Evolutionary conservation across 176 grass and related monocot genomes (phyloP).

Genomic region (Raddia guianensis): DNA sequence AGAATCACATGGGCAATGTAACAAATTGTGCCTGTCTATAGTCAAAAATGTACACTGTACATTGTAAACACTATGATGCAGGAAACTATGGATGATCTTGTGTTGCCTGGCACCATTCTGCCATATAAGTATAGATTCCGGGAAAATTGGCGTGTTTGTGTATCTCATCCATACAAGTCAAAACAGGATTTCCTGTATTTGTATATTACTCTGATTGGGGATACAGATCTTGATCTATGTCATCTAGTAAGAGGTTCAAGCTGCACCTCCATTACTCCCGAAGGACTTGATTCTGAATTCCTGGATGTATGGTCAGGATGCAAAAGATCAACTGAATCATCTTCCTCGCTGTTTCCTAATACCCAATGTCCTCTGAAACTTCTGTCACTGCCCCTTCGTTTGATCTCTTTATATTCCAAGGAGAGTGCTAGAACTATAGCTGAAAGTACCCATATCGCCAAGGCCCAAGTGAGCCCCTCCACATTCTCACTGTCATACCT

Average conservation of each 20-base stretch:
- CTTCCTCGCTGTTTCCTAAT: constrained; percentile 80
- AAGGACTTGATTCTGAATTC: constrained; percentile 59
- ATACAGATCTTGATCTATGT: constrained; percentile 36
- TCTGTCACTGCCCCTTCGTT: constrained; percentile 41
- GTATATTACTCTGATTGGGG: constrained; percentile 34
- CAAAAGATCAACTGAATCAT: constrained; percentile 85
- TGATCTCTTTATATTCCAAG: constrained; percentile 79
- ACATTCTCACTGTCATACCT: constrained; percentile 83
- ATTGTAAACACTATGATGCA: constrained; percentile 36
- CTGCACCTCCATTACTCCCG: constrained; percentile 74
- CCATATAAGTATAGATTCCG: constrained; percentile 18
- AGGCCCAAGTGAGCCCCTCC: constrained; percentile 82
- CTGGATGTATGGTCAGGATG: constrained; percentile 50
- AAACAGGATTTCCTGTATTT: constrained; percentile 21
- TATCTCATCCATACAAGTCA: constrained; percentile 34
- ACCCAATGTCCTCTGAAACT: constrained; percentile 66
- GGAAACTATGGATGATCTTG: constrained; percentile 31
- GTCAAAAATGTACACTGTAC: constrained; percentile 71
- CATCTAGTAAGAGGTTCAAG: constrained; percentile 76
- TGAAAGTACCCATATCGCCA: constrained; percentile 79
- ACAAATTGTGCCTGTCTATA: constrained; percentile 37
- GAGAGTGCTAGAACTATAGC: constrained; percentile 56
- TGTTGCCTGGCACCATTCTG: constrained; percentile 39
- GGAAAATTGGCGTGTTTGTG: constrained; percentile 4
- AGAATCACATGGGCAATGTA: constrained; percentile 30